Evolutionary conservation across 345 rosid genomes (phyloP).

Genomic region (Kandelia obovata): DNA sequence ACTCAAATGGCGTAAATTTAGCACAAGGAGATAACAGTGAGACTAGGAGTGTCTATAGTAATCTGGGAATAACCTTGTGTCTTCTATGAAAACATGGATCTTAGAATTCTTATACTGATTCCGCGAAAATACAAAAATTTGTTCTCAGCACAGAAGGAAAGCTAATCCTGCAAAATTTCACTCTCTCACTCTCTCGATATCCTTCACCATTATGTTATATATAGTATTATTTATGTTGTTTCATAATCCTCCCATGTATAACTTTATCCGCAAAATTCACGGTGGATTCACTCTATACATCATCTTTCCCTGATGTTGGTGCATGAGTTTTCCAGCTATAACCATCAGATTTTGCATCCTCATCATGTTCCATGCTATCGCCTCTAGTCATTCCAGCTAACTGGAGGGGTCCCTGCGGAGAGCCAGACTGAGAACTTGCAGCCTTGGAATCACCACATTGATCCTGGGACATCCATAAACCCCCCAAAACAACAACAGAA

Average conservation of each 20-base stretch:
- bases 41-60: not conserved
- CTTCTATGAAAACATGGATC: conserved; percentile 35
- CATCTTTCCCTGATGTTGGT: conserved; percentile 35
- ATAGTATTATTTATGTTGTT: conserved; percentile 24
- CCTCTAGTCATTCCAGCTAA: conserved; percentile 48
- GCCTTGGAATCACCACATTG: conserved; percentile 51
- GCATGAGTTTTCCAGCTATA: conserved; percentile 56
- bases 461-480: conserved; percentile 56
- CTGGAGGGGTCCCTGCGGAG: conserved; percentile 87
- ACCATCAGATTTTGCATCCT: conserved; percentile 70
- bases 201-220: conserved; percentile 37
- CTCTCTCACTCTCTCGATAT: conserved; percentile 27
- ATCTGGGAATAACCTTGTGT: conserved; percentile 16
- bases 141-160: conserved; percentile 28
- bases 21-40: not conserved
- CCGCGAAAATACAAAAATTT: conserved; percentile 38
- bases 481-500: conserved; percentile 50
- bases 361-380: conserved; percentile 76
- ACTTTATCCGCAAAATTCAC: conserved; percentile 59
- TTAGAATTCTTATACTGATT: conserved; percentile 19
- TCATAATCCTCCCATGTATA: conserved; percentile 46
- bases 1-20: conserved; percentile 1
- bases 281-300: conserved; percentile 46
- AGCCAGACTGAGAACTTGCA: conserved; percentile 52
- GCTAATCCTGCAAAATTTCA: conserved; percentile 56